phyloP scores from a whole-genome alignment of 306 rosid species.

The Prunus kanzakura region DNA sequence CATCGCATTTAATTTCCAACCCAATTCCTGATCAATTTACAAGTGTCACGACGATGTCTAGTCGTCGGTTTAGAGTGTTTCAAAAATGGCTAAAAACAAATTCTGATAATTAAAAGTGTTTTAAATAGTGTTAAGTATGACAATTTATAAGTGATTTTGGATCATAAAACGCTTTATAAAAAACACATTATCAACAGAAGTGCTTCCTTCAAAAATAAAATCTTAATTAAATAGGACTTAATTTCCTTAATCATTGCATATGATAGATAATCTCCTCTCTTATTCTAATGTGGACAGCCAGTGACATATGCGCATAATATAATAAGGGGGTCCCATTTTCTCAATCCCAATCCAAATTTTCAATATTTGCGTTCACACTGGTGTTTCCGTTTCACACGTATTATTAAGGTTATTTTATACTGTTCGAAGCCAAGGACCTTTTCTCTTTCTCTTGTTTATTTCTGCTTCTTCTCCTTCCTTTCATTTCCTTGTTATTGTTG shows the following conservation, averaged over 20 bases:
- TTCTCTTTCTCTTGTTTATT: background rate
- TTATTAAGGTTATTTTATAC: no score
- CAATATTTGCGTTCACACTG: constrained; percentile 33
- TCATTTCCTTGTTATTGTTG: background rate
- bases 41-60: background rate
- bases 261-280: background rate
- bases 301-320: background rate
- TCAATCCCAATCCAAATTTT: background rate
- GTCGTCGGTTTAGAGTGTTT: no score
- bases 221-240: background rate
- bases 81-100: no score
- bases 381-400: constrained; percentile 17
- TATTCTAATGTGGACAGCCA: background rate
- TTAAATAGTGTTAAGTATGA: no score
- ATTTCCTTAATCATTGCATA: background rate
- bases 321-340: background rate
- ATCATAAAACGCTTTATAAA: rapidly evolving
- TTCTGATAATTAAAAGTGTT: no score
- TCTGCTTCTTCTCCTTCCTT: background rate
- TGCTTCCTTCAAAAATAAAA: rapidly evolving
- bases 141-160: no score
- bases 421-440: background rate
- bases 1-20: background rate
- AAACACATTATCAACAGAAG: background rate
- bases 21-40: background rate